Evolutionary conservation across 805 yeast species (phyloP).

Genomic region (Metschnikowia borealis): DNA sequence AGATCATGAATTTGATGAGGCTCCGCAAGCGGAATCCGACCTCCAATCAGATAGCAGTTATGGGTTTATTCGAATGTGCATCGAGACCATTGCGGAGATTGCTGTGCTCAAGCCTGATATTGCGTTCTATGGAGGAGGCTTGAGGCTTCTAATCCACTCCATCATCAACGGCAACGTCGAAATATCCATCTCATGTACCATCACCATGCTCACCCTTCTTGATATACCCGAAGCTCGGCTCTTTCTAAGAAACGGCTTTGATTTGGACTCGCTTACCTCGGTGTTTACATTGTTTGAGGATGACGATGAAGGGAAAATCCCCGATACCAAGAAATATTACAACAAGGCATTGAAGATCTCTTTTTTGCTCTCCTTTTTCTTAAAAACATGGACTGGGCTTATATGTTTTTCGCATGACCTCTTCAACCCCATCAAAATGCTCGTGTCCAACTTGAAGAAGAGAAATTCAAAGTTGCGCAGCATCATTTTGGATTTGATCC

Average conservation of each 20-base stretch:
- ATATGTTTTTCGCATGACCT: slow-evolving; percentile 57
- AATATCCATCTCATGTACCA: slow-evolving; percentile 24
- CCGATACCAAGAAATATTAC: slow-evolving; percentile 11
- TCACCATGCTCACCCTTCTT: slow-evolving; percentile 51
- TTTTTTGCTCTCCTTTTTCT: slow-evolving; percentile 51
- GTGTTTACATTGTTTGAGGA: slow-evolving; percentile 63
- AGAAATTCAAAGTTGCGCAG: slow-evolving; percentile 56
- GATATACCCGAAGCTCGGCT: slow-evolving; percentile 54
- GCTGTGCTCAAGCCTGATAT: slow-evolving; percentile 37
- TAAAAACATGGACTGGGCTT: slow-evolving; percentile 77
- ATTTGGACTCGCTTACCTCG: slow-evolving; percentile 59
- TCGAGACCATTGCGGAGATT: slow-evolving; percentile 39
- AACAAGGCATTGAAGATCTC: slow-evolving; percentile 55
- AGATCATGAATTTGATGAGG: slow-evolving; percentile 34
- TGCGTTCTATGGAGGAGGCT: slow-evolving; percentile 51
- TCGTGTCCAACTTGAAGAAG: slow-evolving; percentile 58
- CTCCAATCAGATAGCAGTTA: slow-evolving; percentile 3
- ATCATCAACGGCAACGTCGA: slow-evolving; percentile 25
- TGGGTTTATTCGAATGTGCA: slow-evolving; percentile 29
- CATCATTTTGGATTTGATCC: slow-evolving; percentile 64
- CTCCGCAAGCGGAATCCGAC: slow-evolving; percentile 1
- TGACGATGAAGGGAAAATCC: slow-evolving; percentile 11
- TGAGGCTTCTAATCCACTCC: slow-evolving; percentile 43
- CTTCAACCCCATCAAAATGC: slow-evolving; percentile 50
- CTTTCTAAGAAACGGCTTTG: slow-evolving; percentile 55